These are phyloP conservation scores for Fusarium lyarnte DNA, from an alignment of 2,329 filamentous ascomycete species.

Conservation along the genomic window DNA sequence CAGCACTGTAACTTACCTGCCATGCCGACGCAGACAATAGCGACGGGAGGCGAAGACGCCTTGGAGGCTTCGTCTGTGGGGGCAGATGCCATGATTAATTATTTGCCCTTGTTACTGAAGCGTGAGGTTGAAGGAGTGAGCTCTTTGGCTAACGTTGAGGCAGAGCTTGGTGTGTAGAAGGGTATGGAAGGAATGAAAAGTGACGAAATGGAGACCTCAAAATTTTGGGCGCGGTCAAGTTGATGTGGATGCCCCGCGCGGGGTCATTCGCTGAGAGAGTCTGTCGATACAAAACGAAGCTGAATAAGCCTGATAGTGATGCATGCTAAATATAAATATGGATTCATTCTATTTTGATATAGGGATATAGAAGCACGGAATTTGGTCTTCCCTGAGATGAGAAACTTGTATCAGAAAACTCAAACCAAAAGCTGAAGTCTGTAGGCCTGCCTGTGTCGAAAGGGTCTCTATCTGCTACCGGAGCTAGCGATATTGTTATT, in stretches of 20 bases:
- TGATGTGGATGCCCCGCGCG: slow-evolving; percentile 42
- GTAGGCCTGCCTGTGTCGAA: rapidly evolving
- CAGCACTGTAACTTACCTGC: slow-evolving; percentile 67
- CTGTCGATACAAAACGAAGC: background rate
- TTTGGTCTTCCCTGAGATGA: rapidly evolving
- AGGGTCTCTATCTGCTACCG: rapidly evolving
- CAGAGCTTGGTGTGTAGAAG: background rate
- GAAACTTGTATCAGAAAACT: no score
- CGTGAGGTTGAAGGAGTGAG: background rate
- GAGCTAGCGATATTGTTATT: no score
- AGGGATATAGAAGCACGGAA: rapidly evolving
- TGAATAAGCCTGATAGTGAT: slow-evolving; percentile 19
- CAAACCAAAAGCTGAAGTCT: background rate
- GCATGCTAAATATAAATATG: rapidly evolving
- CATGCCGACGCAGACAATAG: slow-evolving; percentile 97
- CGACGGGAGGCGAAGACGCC: slow-evolving; percentile 66
- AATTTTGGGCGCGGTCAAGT: slow-evolving; percentile 34
- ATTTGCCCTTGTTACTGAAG: background rate
- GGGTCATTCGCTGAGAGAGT: slow-evolving; percentile 38
- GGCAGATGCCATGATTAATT: slow-evolving; percentile 47
- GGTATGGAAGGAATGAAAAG: slow-evolving; percentile 15
- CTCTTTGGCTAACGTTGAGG: background rate
- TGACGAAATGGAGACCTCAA: slow-evolving; percentile 38
- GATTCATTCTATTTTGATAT: rapidly evolving
- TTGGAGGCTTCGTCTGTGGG: slow-evolving; percentile 41